Evolutionary conservation across 768 basidiomycete species (phyloP).

Genomic region (Scleroderma citrinum): DNA sequence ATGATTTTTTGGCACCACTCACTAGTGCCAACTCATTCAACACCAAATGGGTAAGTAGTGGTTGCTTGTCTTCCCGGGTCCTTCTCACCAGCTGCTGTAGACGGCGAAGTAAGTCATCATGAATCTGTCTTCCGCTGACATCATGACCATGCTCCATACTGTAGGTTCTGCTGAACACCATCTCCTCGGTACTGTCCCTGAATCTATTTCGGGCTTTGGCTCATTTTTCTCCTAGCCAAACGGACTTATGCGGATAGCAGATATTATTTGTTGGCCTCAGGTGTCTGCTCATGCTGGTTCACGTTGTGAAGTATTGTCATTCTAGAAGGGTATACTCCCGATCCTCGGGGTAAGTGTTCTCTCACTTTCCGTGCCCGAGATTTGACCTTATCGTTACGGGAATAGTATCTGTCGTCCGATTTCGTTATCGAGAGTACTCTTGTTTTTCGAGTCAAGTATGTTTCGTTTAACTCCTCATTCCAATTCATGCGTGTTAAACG

Average conservation of each 20-base stretch:
- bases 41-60: constrained; percentile 34
- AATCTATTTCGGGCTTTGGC: background rate
- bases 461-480: too few relatives aligned
- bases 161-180: constrained; percentile 34
- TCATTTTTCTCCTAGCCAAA: constrained; percentile 34
- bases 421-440: constrained; percentile 54
- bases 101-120: constrained; percentile 40
- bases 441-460: constrained; percentile 46
- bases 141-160: background rate
- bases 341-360: constrained; percentile 40
- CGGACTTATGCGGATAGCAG: constrained; percentile 43
- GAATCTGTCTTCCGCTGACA: background rate
- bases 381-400: constrained; percentile 1
- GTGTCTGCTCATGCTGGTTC: constrained; percentile 37
- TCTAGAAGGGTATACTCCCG: constrained; percentile 51
- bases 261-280: constrained; percentile 41
- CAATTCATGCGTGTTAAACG: too few relatives aligned
- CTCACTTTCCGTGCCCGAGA: background rate
- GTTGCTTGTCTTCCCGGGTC: background rate
- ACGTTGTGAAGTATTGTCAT: constrained; percentile 39
- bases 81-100: constrained; percentile 19
- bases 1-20: constrained; percentile 37
- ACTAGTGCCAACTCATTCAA: constrained; percentile 36
- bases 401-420: constrained; percentile 54
- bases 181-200: constrained; percentile 28